A percentile compares a stretch with the other conserved stretches of the same genome.
Evolutionary conservation across 371 early-diverging fungal species (phyloP).

Genomic region (Chytridiales sp.): DNA sequence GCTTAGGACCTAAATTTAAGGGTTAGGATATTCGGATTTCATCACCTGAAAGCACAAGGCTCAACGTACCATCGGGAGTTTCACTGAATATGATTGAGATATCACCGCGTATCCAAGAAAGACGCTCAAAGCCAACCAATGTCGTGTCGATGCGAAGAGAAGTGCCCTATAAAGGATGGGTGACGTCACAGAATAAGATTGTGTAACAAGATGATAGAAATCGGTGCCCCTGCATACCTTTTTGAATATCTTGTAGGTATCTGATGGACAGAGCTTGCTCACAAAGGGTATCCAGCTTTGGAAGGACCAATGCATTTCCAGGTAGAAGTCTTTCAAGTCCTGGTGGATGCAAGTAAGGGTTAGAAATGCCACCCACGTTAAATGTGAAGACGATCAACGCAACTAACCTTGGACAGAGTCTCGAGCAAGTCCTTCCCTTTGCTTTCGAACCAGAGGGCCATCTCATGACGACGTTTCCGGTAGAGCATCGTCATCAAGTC

Average conservation of each 20-base stretch:
- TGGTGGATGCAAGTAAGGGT: neutral
- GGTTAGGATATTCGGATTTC: neutral
- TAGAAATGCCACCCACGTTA: neutral
- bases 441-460: constrained; percentile 36
- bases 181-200: neutral
- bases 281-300: constrained; percentile 43
- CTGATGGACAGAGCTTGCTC: constrained; percentile 42
- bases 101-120: constrained; percentile 49
- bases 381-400: neutral
- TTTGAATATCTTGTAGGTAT: constrained; percentile 38
- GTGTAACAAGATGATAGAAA: neutral
- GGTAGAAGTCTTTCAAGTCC: constrained; percentile 44
- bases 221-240: constrained; percentile 20
- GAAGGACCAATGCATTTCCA: constrained; percentile 50
- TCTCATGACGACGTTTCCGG: constrained; percentile 29
- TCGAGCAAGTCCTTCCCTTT: constrained; percentile 36
- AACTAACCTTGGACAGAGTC: constrained; percentile 32
- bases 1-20: constrained; percentile 24
- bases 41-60: neutral
- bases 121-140: constrained; percentile 49
- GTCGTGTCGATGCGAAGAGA: constrained; percentile 51
- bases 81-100: constrained; percentile 45
- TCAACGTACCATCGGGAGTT: constrained; percentile 20
- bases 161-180: constrained; percentile 24
- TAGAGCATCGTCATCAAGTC: constrained; percentile 36